These are phyloP conservation scores for Cymbopogon flexuosus DNA, from an alignment of 202 grass and related monocot species.

Conservation along the genomic window DNA sequence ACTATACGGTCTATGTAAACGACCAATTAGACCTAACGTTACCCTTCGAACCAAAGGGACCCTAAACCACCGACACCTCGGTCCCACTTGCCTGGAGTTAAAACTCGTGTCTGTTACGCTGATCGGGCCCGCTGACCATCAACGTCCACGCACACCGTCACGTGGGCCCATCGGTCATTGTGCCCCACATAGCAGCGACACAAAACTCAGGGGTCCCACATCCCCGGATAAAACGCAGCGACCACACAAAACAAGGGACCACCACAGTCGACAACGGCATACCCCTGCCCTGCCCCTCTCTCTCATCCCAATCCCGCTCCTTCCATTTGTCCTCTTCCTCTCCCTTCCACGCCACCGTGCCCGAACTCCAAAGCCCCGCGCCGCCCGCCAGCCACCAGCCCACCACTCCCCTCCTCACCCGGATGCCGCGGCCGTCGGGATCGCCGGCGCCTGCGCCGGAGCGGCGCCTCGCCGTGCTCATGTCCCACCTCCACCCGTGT, in stretches of 20 bases:
- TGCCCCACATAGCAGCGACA: too few species aligned
- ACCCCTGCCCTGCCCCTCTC: background rate
- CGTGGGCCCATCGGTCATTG: too few species aligned
- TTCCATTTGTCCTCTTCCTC: slow-evolving; percentile 17
- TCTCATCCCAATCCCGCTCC: background rate
- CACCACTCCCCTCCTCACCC: background rate
- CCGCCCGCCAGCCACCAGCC: background rate
- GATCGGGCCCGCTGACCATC: too few species aligned
- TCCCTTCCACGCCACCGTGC: slow-evolving; percentile 9
- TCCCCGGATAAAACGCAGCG: slow-evolving; percentile 33
- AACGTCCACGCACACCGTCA: too few species aligned
- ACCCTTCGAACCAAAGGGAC: too few species aligned
- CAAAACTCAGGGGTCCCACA: background rate
- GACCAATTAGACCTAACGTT: too few species aligned
- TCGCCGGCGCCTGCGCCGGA: background rate
- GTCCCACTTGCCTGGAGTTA: too few species aligned
- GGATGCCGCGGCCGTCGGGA: background rate
- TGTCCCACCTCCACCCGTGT: slow-evolving; percentile 41
- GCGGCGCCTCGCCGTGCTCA: slow-evolving; percentile 49
- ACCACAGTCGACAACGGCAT: background rate
- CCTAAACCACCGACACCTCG: too few species aligned
- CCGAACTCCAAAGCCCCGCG: slow-evolving; percentile 27
- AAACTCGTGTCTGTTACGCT: too few species aligned
- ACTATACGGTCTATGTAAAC: too few species aligned
- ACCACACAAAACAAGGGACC: slow-evolving; percentile 25